These are phyloP conservation scores for Pulveroboletus sp. DNA, from an alignment of 768 basidiomycete species.

Conservation along the genomic window DNA sequence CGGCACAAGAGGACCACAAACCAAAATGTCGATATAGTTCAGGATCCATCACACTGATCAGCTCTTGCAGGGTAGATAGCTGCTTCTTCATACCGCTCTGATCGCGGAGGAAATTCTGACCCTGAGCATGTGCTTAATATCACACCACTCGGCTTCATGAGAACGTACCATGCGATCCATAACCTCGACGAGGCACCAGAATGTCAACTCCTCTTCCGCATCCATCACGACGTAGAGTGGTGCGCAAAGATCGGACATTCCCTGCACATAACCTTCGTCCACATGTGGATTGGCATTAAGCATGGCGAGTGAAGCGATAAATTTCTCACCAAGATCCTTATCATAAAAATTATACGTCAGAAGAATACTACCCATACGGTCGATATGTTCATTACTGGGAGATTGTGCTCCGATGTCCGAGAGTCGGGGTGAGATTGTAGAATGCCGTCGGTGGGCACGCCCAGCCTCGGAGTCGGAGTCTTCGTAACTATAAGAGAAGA, in stretches of 20 bases:
- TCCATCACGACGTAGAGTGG: slow-evolving; percentile 91
- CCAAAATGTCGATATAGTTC: slow-evolving; percentile 90
- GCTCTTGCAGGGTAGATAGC: slow-evolving; percentile 79
- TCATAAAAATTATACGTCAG: slow-evolving; percentile 91
- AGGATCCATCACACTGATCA: slow-evolving; percentile 93
- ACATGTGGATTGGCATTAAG: slow-evolving; percentile 17
- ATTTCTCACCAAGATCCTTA: slow-evolving; percentile 65
- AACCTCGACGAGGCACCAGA: slow-evolving; percentile 93
- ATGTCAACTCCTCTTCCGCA: slow-evolving; percentile 84
- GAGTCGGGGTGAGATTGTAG: slow-evolving; percentile 70
- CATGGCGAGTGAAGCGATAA: not conserved
- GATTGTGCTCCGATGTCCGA: slow-evolving; percentile 81
- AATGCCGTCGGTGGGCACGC: slow-evolving; percentile 45
- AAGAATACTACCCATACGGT: slow-evolving; percentile 78
- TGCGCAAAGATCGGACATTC: slow-evolving; percentile 95
- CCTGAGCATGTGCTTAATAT: slow-evolving; percentile 42
- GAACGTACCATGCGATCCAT: slow-evolving; percentile 89
- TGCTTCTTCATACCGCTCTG: slow-evolving; percentile 99
- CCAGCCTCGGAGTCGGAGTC: slow-evolving; percentile 52
- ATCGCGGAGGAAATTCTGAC: slow-evolving; percentile 91
- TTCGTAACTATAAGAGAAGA: slow-evolving; percentile 58
- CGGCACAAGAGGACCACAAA: slow-evolving; percentile 24
- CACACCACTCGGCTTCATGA: not conserved
- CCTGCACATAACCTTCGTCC: slow-evolving; percentile 87
- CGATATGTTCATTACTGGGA: slow-evolving; percentile 87